These are phyloP conservation scores for Leccinum rimulosum DNA, from an alignment of 768 basidiomycete species.

Conservation along the genomic window DNA sequence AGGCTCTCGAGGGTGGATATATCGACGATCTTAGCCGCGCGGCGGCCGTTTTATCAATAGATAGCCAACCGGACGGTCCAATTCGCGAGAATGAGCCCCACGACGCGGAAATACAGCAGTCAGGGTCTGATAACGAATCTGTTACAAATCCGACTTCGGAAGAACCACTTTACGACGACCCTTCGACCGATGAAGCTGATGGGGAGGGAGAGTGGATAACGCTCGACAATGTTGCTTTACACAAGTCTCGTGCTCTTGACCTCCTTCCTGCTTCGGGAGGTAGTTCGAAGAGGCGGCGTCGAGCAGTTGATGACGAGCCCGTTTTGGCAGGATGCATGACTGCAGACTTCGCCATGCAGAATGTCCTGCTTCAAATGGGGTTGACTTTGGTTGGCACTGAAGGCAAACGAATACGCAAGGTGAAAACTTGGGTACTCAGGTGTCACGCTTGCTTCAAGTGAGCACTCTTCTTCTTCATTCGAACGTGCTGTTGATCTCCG, in stretches of 20 bases:
- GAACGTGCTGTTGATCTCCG: not conserved
- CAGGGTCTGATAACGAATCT: slow-evolving; percentile 1
- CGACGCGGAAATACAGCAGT: slow-evolving; percentile 29
- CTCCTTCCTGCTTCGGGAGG: slow-evolving; percentile 61
- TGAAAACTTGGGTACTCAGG: slow-evolving; percentile 93
- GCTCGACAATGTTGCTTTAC: slow-evolving; percentile 75
- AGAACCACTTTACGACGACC: slow-evolving; percentile 64
- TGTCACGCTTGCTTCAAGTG: slow-evolving; percentile 99
- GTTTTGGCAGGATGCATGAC: slow-evolving; percentile 91
- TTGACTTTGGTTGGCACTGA: slow-evolving; percentile 85
- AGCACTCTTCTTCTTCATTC: slow-evolving; percentile 32
- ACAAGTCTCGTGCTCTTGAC: slow-evolving; percentile 86
- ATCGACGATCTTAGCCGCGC: slow-evolving; percentile 12
- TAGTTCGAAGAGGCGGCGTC: slow-evolving; percentile 31
- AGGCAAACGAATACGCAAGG: slow-evolving; percentile 84
- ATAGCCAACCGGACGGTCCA: slow-evolving; percentile 7
- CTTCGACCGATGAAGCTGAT: slow-evolving; percentile 71
- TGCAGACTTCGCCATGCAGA: slow-evolving; percentile 99
- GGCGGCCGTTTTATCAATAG: slow-evolving; percentile 13
- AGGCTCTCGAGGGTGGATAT: not conserved
- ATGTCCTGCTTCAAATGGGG: slow-evolving; percentile 93
- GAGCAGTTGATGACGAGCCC: slow-evolving; percentile 35
- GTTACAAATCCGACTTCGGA: slow-evolving; percentile 13
- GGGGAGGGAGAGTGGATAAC: slow-evolving; percentile 98
- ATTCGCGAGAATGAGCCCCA: slow-evolving; percentile 32